Evolutionary conservation across 441 rosid species (phyloP), one percentile per base, ranked within the genome.

Genomic region (Corymbia citriodora): DNA sequence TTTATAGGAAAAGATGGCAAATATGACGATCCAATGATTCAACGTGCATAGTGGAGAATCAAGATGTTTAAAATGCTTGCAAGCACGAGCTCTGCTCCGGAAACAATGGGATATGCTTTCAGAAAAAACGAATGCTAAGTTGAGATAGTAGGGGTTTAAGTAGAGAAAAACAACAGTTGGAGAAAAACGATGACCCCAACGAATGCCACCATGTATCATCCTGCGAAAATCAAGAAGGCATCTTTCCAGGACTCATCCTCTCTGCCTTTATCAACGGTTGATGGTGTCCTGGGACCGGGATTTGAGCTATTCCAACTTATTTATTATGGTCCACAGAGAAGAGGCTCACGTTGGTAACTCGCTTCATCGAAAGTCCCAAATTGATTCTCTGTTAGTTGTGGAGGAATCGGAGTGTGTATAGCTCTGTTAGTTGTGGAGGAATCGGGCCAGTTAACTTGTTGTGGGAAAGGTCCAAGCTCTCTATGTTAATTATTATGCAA

Each of bases 1-100:
- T 33, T 36, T 18, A 72, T 0, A 33, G 27, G 14, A 72, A 72
- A 36, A 36, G 49, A 36, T 10, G 14, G 14, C 10, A 9, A 10
- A 65, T 15, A 15, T 0, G 2, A 33, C 0, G 2, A 31, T 33
- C 81, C 25, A 0, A 70, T 10, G 4, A 45, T 70, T 70, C 81
- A 33, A 33, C 81, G 33, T 70, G 45, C 45, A 70, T 70, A 9
- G 8, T 4, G 13, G 8, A 33, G 81, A 70, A 18, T 17, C 81
- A 33, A 17, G 13, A 33, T 33, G 81, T 72, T 40, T 36, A 72
- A 68, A 33, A 72, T 72, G 68, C 81, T 36, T 36, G 49, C 25
- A 36, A 72, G 82, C 48, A 72, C 1, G 82, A 72, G 49, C 8
- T 72, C 4, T 36, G 15, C 82, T 36, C 0, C 2, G 3, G 15